These are phyloP conservation scores for Alternaria angustiovoidea DNA, from an alignment of 2,329 filamentous ascomycete species.

Conservation along the genomic window DNA sequence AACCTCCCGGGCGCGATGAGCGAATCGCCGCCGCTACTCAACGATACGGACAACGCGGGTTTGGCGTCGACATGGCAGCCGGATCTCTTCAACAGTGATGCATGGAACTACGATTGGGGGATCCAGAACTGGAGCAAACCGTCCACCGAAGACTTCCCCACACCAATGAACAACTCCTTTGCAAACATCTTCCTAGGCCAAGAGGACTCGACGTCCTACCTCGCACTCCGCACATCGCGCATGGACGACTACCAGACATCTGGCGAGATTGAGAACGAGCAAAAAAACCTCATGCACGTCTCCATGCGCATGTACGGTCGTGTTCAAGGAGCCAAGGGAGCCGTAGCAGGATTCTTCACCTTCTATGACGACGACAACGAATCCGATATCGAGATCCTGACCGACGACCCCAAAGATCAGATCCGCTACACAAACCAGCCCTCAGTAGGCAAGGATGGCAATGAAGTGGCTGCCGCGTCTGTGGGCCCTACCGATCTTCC, in stretches of 20 bases:
- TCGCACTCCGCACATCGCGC: constrained; percentile 58
- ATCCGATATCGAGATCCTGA: constrained; percentile 63
- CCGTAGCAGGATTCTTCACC: constrained; percentile 65
- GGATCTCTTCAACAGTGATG: constrained; percentile 46
- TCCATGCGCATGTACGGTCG: constrained; percentile 59
- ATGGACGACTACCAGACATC: constrained; percentile 55
- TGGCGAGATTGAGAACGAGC: constrained; percentile 58
- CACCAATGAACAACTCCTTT: constrained; percentile 56
- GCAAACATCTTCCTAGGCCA: constrained; percentile 57
- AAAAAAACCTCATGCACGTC: constrained; percentile 57
- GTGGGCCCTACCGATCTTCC: constrained; percentile 58
- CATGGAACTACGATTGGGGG: constrained; percentile 48
- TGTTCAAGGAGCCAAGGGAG: constrained; percentile 56
- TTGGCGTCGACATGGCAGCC: constrained; percentile 47
- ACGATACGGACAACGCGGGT: constrained; percentile 31
- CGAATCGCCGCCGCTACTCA: constrained; percentile 35
- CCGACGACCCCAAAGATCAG: constrained; percentile 53
- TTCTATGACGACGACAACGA: constrained; percentile 58
- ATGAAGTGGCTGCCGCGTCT: constrained; percentile 59
- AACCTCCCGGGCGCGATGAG: constrained; percentile 45
- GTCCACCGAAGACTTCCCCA: constrained; percentile 47
- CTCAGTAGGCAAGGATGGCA: constrained; percentile 56
- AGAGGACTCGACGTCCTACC: constrained; percentile 50
- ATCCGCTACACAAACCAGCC: constrained; percentile 69
- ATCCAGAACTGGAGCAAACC: constrained; percentile 58